Evolutionary conservation across 1,284 basidiomycete species (phyloP).

Genomic region (Sanghuangporus sanghuang): DNA sequence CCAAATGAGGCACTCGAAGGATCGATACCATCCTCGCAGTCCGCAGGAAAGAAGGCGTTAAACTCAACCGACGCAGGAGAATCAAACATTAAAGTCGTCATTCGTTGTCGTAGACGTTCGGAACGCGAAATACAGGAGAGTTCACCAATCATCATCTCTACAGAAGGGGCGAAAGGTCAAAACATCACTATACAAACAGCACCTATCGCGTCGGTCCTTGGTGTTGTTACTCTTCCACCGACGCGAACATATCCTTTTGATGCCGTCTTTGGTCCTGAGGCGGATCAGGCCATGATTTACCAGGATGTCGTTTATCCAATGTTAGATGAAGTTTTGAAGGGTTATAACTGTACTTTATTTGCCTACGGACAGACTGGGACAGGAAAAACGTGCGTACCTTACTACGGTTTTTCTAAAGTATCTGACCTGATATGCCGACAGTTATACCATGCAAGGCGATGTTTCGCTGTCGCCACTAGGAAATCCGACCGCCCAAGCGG

Average conservation of each 20-base stretch:
- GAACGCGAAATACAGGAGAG: slow-evolving; percentile 78
- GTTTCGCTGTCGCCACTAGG: slow-evolving; percentile 77
- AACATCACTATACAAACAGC: slow-evolving; percentile 79
- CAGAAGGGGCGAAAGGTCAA: slow-evolving; percentile 65
- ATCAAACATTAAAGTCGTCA: slow-evolving; percentile 87
- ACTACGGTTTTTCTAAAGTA: not conserved
- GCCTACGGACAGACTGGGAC: slow-evolving; percentile 99
- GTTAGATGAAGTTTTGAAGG: slow-evolving; percentile 88
- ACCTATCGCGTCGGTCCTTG: slow-evolving; percentile 55
- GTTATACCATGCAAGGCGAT: slow-evolving; percentile 95
- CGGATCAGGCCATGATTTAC: slow-evolving; percentile 94
- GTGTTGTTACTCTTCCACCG: slow-evolving; percentile 60
- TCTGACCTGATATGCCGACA: slow-evolving; percentile 28
- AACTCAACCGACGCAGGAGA: slow-evolving; percentile 42
- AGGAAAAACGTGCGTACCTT: slow-evolving; percentile 83
- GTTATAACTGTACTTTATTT: slow-evolving; percentile 98
- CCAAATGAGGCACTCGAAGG: slow-evolving; percentile 5
- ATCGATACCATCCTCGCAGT: slow-evolving; percentile 5
- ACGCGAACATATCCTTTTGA: slow-evolving; percentile 89
- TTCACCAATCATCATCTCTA: slow-evolving; percentile 78
- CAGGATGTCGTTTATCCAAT: slow-evolving; percentile 91
- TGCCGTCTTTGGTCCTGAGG: slow-evolving; percentile 93
- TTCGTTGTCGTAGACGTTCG: slow-evolving; percentile 78
- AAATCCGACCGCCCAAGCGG: slow-evolving; percentile 85
- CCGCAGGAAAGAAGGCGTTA: slow-evolving; percentile 16